Evolutionary conservation across 331 rosid genomes (phyloP).

Genomic region (Ulmus americana): DNA sequence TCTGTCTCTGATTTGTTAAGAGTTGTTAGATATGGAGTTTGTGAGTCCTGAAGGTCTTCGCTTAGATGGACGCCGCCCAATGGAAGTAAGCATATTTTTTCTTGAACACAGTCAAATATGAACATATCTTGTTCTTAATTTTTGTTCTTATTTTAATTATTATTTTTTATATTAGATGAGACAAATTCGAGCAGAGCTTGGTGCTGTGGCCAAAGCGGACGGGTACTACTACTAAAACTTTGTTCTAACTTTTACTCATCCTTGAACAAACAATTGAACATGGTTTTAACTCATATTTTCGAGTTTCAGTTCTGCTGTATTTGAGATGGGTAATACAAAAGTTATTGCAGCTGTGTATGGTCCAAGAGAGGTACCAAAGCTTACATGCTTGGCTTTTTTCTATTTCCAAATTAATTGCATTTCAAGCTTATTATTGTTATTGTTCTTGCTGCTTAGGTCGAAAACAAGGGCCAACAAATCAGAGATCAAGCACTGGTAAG

Average conservation of each 20-base stretch:
- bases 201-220: conserved; percentile 77
- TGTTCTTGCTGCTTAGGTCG: conserved; percentile 43
- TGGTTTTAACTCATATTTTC: conserved; percentile 3
- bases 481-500: conserved; percentile 65
- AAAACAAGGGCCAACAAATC: conserved; percentile 68
- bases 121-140: background rate
- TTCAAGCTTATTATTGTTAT: background rate
- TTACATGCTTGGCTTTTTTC: background rate
- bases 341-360: conserved; percentile 88
- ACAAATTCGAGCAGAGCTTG: conserved; percentile 80
- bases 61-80: conserved; percentile 79
- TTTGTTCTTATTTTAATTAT: background rate
- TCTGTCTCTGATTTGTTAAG: background rate
- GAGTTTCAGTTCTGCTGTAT: conserved; percentile 55
- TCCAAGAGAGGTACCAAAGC: conserved; percentile 63
- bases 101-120: too few species aligned
- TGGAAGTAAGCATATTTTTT: conserved; percentile 42
- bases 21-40: conserved; percentile 48
- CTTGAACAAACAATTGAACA: background rate
- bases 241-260: background rate
- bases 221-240: conserved; percentile 40
- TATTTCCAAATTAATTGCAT: background rate
- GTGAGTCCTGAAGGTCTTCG: conserved; percentile 97
- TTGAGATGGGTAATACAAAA: conserved; percentile 88
- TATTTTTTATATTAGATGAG: conserved; percentile 48